Percentiles rank a stretch among this genome's conserved stretches.
phyloP scores from a whole-genome alignment of 441 rosid species.

The Gossypium gossypioides region DNA sequence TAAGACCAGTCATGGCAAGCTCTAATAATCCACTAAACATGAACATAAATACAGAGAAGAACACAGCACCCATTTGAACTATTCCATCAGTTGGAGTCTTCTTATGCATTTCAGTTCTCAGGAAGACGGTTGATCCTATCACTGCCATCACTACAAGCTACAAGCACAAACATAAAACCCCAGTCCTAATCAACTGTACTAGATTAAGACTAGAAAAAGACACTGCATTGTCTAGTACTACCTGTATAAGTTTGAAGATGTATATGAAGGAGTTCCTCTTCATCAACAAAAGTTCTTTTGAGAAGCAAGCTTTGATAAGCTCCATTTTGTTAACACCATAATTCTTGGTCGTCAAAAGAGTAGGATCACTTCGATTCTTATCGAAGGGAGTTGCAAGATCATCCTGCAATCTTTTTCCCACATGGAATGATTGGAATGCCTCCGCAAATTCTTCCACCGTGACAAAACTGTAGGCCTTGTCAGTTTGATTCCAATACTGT shows the following conservation, averaged over 20 bases:
- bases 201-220: background rate
- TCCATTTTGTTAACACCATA: slow-evolving; percentile 38
- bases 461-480: slow-evolving; percentile 30
- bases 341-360: slow-evolving; percentile 31
- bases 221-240: background rate
- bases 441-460: slow-evolving; percentile 30
- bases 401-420: slow-evolving; percentile 21
- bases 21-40: slow-evolving; percentile 63
- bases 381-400: slow-evolving; percentile 35
- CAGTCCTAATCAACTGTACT: background rate
- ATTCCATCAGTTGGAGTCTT: slow-evolving; percentile 37
- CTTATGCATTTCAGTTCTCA: slow-evolving; percentile 28
- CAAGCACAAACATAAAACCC: background rate
- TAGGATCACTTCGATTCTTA: slow-evolving; percentile 27
- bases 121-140: slow-evolving; percentile 27
- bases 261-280: slow-evolving; percentile 33
- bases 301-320: slow-evolving; percentile 32
- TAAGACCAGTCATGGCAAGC: slow-evolving; percentile 57
- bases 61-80: slow-evolving; percentile 54
- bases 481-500: slow-evolving; percentile 40
- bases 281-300: slow-evolving; percentile 31
- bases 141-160: slow-evolving; percentile 29
- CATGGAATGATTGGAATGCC: slow-evolving; percentile 34
- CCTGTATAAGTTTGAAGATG: slow-evolving; percentile 32
- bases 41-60: slow-evolving; percentile 33